Percentiles rank a stretch among this genome's conserved stretches.
Evolutionary conservation across 2,329 filamentous ascomycete genomes (phyloP).

Genomic region (Trichoderma arundinaceum): DNA sequence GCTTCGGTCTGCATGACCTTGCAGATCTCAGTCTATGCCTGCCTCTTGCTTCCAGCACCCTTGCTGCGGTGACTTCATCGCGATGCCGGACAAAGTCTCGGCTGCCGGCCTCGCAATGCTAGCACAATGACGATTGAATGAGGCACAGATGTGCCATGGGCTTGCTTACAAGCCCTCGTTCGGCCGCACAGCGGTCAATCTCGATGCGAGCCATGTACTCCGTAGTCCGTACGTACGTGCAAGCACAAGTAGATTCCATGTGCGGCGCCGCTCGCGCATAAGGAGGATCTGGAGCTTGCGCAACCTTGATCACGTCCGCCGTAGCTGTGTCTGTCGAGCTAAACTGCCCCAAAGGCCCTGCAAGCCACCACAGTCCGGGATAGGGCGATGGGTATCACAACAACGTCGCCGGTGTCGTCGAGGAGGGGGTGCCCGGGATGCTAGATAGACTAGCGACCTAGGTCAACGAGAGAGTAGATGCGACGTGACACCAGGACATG

Average conservation of each 20-base stretch:
- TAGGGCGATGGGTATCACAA: constrained; percentile 31
- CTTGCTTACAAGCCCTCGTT: constrained; percentile 14
- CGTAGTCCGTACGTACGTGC: neutral
- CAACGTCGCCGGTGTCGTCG: constrained; percentile 22
- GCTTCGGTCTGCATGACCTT: constrained; percentile 20
- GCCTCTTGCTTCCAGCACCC: constrained; percentile 4
- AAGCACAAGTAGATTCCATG: constrained; percentile 16
- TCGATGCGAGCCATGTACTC: constrained; percentile 13
- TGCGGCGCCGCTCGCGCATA: constrained; percentile 32
- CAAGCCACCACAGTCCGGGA: constrained; percentile 23
- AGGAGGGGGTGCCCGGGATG: constrained; percentile 7
- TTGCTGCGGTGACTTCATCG: constrained; percentile 19
- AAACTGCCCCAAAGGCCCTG: constrained; percentile 6
- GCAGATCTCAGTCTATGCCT: constrained; percentile 24
- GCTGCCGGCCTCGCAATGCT: constrained; percentile 33
- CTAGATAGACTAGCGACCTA: constrained; percentile 14
- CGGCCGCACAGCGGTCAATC: constrained; percentile 33
- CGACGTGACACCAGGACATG: constrained; percentile 37
- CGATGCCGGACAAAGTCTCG: constrained; percentile 32
- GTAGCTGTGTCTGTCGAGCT: constrained; percentile 19
- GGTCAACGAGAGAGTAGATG: constrained; percentile 31
- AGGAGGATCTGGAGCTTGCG: constrained; percentile 38
- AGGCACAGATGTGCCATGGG: constrained; percentile 6
- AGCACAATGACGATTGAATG: constrained; percentile 27
- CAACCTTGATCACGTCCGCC: constrained; percentile 38